These are phyloP conservation scores for Xerocomellus amylosporus DNA, from an alignment of 768 basidiomycete species.

Conservation along the genomic window DNA sequence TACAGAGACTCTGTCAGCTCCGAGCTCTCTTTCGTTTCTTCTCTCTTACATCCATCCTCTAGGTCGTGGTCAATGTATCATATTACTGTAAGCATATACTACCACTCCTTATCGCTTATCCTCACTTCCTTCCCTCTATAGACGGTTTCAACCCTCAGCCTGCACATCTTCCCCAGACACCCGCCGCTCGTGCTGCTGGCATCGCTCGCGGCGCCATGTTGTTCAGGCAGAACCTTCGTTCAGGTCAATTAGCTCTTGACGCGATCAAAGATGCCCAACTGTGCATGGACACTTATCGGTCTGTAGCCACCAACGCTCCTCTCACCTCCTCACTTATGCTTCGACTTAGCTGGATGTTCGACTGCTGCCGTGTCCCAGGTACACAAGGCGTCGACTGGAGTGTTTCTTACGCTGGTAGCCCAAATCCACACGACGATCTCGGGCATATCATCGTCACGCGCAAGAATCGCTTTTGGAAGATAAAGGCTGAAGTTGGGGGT, in stretches of 20 bases:
- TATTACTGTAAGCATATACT: constrained; percentile 71
- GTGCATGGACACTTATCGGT: constrained; percentile 90
- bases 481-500: constrained; percentile 57
- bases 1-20: constrained; percentile 78
- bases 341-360: constrained; percentile 80
- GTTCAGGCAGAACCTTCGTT: constrained; percentile 68
- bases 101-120: not conserved
- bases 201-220: constrained; percentile 70
- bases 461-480: constrained; percentile 81
- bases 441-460: constrained; percentile 87
- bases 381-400: constrained; percentile 75
- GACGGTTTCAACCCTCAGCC: constrained; percentile 79
- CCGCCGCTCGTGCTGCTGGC: constrained; percentile 66
- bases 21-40: not conserved
- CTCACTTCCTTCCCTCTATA: constrained; percentile 29
- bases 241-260: constrained; percentile 64
- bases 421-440: constrained; percentile 37
- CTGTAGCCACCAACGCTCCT: constrained; percentile 6
- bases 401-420: constrained; percentile 57
- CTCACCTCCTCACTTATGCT: not conserved
- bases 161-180: constrained; percentile 51
- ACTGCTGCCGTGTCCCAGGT: constrained; percentile 81
- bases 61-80: constrained; percentile 89
- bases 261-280: constrained; percentile 63
- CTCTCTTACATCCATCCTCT: constrained; percentile 16